These are phyloP conservation scores for Phascolomyces articulosus DNA, from an alignment of 371 early-diverging fungal genomes.

Conservation along the genomic window DNA sequence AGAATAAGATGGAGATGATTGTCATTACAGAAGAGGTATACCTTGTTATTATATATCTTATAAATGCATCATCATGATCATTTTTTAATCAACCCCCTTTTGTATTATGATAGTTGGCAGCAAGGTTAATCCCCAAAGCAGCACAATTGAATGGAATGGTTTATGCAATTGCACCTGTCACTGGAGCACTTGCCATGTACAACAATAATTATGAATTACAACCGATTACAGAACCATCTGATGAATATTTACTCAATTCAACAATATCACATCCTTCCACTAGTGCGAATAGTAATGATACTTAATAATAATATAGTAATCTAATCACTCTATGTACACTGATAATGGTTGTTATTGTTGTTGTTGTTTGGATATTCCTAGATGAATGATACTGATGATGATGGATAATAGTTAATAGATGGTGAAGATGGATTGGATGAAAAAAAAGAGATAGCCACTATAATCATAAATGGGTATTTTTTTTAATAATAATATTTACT, in stretches of 20 bases:
- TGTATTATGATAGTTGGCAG: background rate
- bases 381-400: too few relatives aligned
- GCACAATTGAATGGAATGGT: background rate
- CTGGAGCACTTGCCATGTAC: background rate
- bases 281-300: background rate
- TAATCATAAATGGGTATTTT: too few relatives aligned
- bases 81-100: background rate
- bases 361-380: too few relatives aligned
- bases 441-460: too few relatives aligned
- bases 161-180: background rate
- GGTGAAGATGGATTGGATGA: too few relatives aligned
- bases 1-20: slow-evolving; percentile 35
- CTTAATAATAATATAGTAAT: too few relatives aligned
- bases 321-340: too few relatives aligned
- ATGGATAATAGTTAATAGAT: too few relatives aligned
- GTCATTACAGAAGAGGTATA: slow-evolving; percentile 40
- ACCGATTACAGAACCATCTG: background rate
- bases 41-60: background rate
- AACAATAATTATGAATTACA: slow-evolving; percentile 1
- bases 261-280: background rate
- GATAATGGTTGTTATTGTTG: too few relatives aligned
- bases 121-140: background rate
- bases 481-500: background rate
- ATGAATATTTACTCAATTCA: background rate
- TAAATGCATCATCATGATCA: background rate